Percentiles rank a stretch among this genome's conserved stretches.
phyloP scores from a whole-genome alignment of 75 land plant species.

The Sequoia sempervirens region DNA sequence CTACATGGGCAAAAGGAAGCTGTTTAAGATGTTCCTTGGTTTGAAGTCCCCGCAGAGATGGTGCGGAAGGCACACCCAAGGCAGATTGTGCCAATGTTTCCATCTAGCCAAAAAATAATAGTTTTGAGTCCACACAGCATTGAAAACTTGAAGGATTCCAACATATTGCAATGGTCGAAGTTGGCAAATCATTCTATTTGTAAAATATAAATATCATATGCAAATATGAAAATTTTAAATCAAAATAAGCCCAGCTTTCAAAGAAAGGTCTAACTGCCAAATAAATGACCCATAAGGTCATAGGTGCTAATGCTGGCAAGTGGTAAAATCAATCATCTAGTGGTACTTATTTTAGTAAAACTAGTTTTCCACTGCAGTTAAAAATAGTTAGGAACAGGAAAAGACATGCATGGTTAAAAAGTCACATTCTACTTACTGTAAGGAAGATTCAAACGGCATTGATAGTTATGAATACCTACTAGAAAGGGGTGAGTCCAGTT shows the following conservation, averaged over 20 bases:
- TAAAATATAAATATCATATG: background rate
- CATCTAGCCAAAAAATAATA: slow-evolving; percentile 1
- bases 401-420: background rate
- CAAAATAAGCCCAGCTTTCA: background rate
- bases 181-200: background rate
- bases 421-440: background rate
- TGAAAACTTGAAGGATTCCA: background rate
- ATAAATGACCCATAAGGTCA: background rate
- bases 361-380: background rate
- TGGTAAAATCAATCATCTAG: background rate
- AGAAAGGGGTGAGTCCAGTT: no score
- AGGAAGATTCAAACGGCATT: background rate
- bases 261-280: background rate
- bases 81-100: slow-evolving; percentile 3
- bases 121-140: background rate
- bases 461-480: background rate
- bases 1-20: background rate
- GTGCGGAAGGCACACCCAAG: background rate
- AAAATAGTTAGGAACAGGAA: background rate
- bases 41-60: background rate
- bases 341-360: background rate
- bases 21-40: background rate
- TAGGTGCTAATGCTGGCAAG: background rate
- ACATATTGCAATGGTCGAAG: background rate
- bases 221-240: background rate